phyloP scores from a whole-genome alignment of 2,329 filamentous ascomycete genomes.

The Epichloe aotearoae region DNA sequence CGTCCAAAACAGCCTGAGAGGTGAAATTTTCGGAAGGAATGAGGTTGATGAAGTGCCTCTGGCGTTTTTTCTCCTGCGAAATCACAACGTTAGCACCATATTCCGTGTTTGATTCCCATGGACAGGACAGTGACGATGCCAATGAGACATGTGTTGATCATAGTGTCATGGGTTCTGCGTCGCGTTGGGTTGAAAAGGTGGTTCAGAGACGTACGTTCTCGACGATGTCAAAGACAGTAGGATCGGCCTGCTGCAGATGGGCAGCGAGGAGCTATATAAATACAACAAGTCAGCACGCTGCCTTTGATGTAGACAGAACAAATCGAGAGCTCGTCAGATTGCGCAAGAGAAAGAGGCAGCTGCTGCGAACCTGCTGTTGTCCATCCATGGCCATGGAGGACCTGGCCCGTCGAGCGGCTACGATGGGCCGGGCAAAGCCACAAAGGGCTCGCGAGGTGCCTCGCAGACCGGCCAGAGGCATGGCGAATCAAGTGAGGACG shows the following conservation, averaged over 20 bases:
- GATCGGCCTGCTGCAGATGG: slow-evolving; percentile 72
- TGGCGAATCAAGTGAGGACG: slow-evolving; percentile 12
- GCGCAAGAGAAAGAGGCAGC: neutral
- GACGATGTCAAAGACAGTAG: slow-evolving; percentile 75
- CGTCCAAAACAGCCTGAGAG: slow-evolving; percentile 82
- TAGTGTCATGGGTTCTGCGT: neutral
- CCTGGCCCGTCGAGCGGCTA: slow-evolving; percentile 23
- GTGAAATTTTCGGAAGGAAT: slow-evolving; percentile 96
- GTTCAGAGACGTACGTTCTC: slow-evolving; percentile 51
- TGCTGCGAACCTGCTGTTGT: slow-evolving; percentile 42
- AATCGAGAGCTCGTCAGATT: slow-evolving; percentile 6
- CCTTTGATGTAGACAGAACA: neutral
- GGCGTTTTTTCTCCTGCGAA: slow-evolving; percentile 78
- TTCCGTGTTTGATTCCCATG: neutral
- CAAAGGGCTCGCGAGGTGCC: slow-evolving; percentile 35
- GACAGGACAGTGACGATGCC: neutral
- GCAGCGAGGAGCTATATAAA: slow-evolving; percentile 63
- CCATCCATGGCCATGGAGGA: slow-evolving; percentile 38
- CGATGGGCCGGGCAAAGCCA: slow-evolving; percentile 22
- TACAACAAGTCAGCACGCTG: slow-evolving; percentile 6
- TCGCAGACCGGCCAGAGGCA: slow-evolving; percentile 36
- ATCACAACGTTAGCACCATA: neutral
- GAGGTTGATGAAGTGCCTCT: slow-evolving; percentile 97
- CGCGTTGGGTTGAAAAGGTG: neutral
- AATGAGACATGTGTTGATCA: neutral